Conservation (phyloP, 179 eudicot genomes). For the Carnegiea gigantea region DNA sequence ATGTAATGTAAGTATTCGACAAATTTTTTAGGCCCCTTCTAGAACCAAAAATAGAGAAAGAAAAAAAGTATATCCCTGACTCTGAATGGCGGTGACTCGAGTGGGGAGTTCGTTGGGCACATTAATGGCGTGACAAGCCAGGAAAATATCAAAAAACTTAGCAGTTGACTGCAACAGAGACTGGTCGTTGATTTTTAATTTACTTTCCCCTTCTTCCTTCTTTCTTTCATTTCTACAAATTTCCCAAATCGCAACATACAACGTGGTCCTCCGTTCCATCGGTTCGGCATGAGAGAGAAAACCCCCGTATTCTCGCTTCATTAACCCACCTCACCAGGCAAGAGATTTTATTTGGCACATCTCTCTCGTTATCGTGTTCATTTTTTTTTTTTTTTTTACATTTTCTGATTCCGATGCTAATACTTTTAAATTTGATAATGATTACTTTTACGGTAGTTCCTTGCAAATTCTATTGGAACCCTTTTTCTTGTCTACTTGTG, state of each 20-base stretch:
- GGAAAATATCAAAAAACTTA: too few relatives aligned
- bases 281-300: too few relatives aligned
- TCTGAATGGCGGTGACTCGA: not conserved
- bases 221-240: too few relatives aligned
- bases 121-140: not conserved
- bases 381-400: not conserved
- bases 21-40: too few relatives aligned
- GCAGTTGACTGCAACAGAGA: not conserved
- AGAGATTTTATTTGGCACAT: not conserved
- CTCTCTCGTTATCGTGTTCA: not conserved
- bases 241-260: not conserved
- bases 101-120: not conserved
- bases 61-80: not conserved
- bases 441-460: not conserved
- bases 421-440: not conserved
- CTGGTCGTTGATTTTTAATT: not conserved
- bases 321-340: not conserved
- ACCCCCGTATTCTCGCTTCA: not conserved
- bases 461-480: not conserved
- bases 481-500: not conserved
- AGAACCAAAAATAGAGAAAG: too few relatives aligned
- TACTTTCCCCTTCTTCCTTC: too few relatives aligned
- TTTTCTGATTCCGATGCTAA: not conserved
- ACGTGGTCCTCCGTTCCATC: not conserved
- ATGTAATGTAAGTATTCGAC: too few relatives aligned